Conservation (phyloP, 305 asterid genomes). For the Nicotiana rustica region DNA sequence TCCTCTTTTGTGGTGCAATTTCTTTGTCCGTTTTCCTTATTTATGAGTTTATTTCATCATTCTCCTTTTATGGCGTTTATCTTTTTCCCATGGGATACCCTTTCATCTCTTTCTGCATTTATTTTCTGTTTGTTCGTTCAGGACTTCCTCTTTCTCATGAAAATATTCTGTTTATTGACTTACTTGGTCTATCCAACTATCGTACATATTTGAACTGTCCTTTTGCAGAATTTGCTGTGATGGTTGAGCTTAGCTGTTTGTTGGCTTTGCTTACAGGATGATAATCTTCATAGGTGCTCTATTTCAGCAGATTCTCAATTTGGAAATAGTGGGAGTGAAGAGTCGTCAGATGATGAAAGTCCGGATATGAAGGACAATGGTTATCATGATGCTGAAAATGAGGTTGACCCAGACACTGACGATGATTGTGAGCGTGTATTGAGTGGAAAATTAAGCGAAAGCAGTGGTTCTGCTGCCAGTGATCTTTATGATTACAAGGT, state of each 20-base stretch:
- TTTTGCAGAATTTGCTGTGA: constrained; percentile 10
- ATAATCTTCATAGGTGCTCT: constrained; percentile 78
- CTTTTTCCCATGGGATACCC: background rate
- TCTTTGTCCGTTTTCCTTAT: constrained; percentile 9
- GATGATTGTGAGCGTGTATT: constrained; percentile 82
- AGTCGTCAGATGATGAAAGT: constrained; percentile 77
- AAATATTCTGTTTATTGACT: background rate
- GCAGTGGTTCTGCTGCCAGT: constrained; percentile 92
- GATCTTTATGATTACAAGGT: constrained; percentile 99
- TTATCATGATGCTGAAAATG: constrained; percentile 95
- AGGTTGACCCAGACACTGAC: constrained; percentile 77
- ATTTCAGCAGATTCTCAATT: constrained; percentile 92
- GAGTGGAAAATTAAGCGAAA: constrained; percentile 96
- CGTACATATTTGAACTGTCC: constrained; percentile 2
- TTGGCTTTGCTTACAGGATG: constrained; percentile 67
- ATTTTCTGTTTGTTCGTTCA: background rate
- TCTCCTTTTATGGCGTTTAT: background rate
- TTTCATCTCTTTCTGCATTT: constrained; percentile 27
- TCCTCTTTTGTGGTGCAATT: background rate
- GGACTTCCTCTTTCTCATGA: constrained; percentile 3
- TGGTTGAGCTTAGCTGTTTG: constrained; percentile 31
- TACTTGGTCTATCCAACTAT: constrained; percentile 1
- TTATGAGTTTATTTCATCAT: constrained; percentile 2
- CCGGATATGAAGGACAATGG: constrained; percentile 70
- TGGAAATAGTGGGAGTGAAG: constrained; percentile 85